Evolutionary conservation across 2,329 filamentous ascomycete species (phyloP).

Genomic region (Penicillium sp.): DNA sequence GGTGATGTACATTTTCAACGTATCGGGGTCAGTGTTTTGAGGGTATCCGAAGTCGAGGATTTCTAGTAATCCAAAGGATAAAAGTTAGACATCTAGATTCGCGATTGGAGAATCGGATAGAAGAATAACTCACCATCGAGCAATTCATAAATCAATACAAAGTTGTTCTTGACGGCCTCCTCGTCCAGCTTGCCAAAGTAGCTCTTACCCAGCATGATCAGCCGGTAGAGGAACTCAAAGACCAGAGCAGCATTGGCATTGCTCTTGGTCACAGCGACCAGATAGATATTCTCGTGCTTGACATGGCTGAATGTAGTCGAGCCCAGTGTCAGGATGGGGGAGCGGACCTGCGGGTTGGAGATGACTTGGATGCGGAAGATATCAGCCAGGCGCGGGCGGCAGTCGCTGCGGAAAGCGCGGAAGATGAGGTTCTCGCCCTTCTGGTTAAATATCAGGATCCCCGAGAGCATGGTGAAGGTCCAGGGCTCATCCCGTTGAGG

Average conservation of each 20-base stretch:
- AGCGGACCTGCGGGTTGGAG: conserved; percentile 95
- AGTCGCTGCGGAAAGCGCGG: conserved; percentile 97
- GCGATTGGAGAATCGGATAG: not conserved
- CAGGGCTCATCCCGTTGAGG: conserved; percentile 12
- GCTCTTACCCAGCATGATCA: conserved; percentile 84
- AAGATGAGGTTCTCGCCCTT: conserved; percentile 99
- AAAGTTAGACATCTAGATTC: not conserved
- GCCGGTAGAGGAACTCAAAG: conserved; percentile 94
- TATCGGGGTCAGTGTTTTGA: conserved; percentile 98
- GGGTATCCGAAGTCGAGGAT: conserved; percentile 99
- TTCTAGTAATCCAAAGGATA: conserved; percentile 54
- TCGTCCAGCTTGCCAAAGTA: conserved; percentile 99
- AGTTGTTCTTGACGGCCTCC: conserved; percentile 99
- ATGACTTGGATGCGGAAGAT: conserved; percentile 99
- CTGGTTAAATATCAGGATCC: conserved; percentile 97
- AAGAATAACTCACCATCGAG: conserved; percentile 67
- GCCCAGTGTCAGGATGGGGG: conserved; percentile 92
- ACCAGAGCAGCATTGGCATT: conserved; percentile 98
- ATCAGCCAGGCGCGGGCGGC: conserved; percentile 92
- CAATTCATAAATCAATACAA: conserved; percentile 96
- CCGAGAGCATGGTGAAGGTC: conserved; percentile 76
- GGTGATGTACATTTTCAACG: conserved; percentile 99
- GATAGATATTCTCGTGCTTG: conserved; percentile 98
- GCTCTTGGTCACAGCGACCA: conserved; percentile 96
- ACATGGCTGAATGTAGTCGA: conserved; percentile 99